Evolutionary conservation across 2,329 filamentous ascomycete species (phyloP).

Genomic region (Cadophora gregata): DNA sequence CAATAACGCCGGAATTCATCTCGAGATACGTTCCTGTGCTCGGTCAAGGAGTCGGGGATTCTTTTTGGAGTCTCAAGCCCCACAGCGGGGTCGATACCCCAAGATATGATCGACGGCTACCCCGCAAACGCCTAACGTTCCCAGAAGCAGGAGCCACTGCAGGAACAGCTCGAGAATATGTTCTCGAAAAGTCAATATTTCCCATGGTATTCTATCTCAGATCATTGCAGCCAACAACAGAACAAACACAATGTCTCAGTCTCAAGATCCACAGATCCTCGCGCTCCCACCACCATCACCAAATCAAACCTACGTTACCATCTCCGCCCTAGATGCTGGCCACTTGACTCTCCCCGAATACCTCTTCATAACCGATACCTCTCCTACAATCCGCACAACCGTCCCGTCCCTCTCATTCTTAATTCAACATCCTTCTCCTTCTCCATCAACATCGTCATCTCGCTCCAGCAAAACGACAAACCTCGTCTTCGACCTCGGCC

Average conservation of each 20-base stretch:
- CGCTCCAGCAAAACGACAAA: conserved; percentile 28
- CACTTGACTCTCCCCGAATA: conserved; percentile 54
- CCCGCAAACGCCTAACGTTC: background rate
- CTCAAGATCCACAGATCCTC: background rate
- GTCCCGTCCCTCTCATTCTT: conserved; percentile 61
- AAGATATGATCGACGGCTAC: background rate
- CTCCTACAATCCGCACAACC: conserved; percentile 50
- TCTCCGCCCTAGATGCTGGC: conserved; percentile 49
- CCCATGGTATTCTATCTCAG: background rate
- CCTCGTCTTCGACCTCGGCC: conserved; percentile 60
- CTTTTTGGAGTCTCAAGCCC: background rate
- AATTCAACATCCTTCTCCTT: conserved; percentile 53
- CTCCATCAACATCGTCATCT: conserved; percentile 21
- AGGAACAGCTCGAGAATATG: background rate
- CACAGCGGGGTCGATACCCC: conserved; percentile 9
- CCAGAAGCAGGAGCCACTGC: background rate
- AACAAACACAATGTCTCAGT: background rate
- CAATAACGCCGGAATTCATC: background rate
- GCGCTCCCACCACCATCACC: conserved; percentile 17
- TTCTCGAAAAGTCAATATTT: background rate
- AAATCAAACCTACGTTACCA: conserved; percentile 41
- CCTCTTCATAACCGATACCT: conserved; percentile 53
- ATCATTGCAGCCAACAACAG: background rate
- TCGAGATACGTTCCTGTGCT: background rate
- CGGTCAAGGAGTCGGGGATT: background rate